Percentiles rank a stretch among this genome's conserved stretches.
Evolutionary conservation across 73 alveolate genomes (phyloP).

Genomic region (Paramecium pentaurelia): DNA sequence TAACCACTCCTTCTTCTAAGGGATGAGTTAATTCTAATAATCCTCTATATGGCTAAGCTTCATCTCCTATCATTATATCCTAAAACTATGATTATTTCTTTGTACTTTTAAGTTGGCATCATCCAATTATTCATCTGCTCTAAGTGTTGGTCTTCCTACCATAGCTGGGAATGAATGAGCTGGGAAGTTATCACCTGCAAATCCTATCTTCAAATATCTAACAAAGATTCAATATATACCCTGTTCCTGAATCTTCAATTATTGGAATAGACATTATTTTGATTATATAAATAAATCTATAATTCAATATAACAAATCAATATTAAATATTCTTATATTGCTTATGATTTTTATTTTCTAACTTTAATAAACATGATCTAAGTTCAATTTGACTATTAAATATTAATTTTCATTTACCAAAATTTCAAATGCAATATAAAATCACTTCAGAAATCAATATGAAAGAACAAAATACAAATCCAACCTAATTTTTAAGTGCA

Average conservation of each 20-base stretch:
- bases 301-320: neutral
- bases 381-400: neutral
- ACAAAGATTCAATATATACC: conserved; percentile 5
- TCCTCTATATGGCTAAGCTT: conserved; percentile 84
- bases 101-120: conserved; percentile 70
- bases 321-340: neutral
- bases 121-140: conserved; percentile 84
- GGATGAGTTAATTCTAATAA: conserved; percentile 90
- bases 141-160: conserved; percentile 87
- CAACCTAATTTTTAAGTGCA: neutral
- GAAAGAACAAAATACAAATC: neutral
- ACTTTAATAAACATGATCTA: neutral
- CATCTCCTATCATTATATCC: conserved; percentile 92
- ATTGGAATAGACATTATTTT: conserved; percentile 41
- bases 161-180: conserved; percentile 84
- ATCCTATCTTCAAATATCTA: conserved; percentile 91
- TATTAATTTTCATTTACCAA: neutral
- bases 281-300: neutral
- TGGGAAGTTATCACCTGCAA: conserved; percentile 85
- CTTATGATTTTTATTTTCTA: neutral
- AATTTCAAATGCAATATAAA: neutral
- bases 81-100: neutral
- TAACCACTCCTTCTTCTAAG: conserved; percentile 89
- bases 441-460: neutral
- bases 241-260: conserved; percentile 63